A percentile compares a stretch with the other conserved stretches of the same genome.
Evolutionary conservation across 129 eudicot species (phyloP).

Genomic region (Rutidosis leptorrhynchoides): DNA sequence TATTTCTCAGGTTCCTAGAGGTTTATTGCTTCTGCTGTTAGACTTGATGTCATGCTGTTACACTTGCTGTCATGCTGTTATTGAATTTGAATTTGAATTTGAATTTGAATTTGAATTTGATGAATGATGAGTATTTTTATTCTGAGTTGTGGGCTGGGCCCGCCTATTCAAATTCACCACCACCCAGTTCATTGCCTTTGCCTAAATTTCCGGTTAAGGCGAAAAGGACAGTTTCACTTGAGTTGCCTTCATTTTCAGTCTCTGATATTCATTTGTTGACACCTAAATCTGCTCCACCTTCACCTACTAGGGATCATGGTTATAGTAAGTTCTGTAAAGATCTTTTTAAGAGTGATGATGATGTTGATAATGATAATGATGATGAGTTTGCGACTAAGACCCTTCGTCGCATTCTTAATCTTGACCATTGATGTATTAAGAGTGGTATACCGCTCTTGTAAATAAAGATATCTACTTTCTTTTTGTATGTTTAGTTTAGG

Average conservation of each 20-base stretch:
- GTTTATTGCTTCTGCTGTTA: too few relatives aligned
- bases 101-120: neutral
- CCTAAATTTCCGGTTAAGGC: conserved; percentile 73
- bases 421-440: conserved; percentile 56
- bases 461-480: conserved; percentile 42
- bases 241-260: conserved; percentile 44
- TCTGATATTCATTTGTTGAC: conserved; percentile 44
- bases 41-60: too few relatives aligned
- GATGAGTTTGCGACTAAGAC: conserved; percentile 81
- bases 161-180: conserved; percentile 90
- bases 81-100: too few relatives aligned
- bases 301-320: conserved; percentile 58
- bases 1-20: too few relatives aligned
- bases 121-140: conserved; percentile 37
- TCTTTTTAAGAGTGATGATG: conserved; percentile 23
- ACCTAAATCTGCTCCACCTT: conserved; percentile 83
- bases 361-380: conserved; percentile 46
- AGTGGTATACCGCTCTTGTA: conserved; percentile 49
- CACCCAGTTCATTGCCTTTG: conserved; percentile 90
- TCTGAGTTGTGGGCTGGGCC: conserved; percentile 99
- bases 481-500: conserved; percentile 32
- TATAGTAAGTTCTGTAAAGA: conserved; percentile 31
- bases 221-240: conserved; percentile 74
- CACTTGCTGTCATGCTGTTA: too few relatives aligned
- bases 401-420: conserved; percentile 92